phyloP scores from a whole-genome alignment of 1,284 basidiomycete genomes.

The Peniophora sp. region DNA sequence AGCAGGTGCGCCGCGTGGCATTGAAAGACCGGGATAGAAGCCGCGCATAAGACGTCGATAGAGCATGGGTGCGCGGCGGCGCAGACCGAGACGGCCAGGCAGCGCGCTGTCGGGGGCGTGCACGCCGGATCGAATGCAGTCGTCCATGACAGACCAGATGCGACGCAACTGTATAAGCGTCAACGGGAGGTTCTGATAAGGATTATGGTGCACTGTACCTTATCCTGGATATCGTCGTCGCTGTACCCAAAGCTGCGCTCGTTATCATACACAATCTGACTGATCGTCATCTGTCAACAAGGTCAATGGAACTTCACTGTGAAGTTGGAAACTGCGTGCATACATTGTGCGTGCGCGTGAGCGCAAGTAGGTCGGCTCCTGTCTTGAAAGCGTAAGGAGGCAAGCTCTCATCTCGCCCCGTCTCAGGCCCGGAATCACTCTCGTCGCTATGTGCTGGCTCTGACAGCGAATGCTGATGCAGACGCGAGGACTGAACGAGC shows the following conservation, averaged over 20 bases:
- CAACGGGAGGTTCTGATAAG: background rate
- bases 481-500: conserved; percentile 69
- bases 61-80: conserved; percentile 77
- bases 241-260: conserved; percentile 76
- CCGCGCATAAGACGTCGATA: conserved; percentile 86
- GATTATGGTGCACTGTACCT: conserved; percentile 35
- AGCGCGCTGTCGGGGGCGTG: conserved; percentile 70
- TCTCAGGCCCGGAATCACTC: conserved; percentile 3
- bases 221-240: conserved; percentile 69
- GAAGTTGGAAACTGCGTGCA: conserved; percentile 16
- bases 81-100: conserved; percentile 78
- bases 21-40: conserved; percentile 61
- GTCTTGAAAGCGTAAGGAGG: conserved; percentile 85
- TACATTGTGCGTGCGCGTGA: conserved; percentile 82
- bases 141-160: conserved; percentile 93
- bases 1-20: conserved; percentile 17
- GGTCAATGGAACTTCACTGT: conserved; percentile 4
- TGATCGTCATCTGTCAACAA: conserved; percentile 72
- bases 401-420: conserved; percentile 27
- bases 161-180: conserved; percentile 43
- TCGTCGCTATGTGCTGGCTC: conserved; percentile 23
- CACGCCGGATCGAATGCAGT: conserved; percentile 85
- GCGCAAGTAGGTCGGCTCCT: conserved; percentile 67
- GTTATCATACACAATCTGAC: conserved; percentile 94
- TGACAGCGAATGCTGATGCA: conserved; percentile 59